Base-by-base conservation (phyloP, 1,139 yeast genomes). In the Blastobotrys petasosporus region DNA sequence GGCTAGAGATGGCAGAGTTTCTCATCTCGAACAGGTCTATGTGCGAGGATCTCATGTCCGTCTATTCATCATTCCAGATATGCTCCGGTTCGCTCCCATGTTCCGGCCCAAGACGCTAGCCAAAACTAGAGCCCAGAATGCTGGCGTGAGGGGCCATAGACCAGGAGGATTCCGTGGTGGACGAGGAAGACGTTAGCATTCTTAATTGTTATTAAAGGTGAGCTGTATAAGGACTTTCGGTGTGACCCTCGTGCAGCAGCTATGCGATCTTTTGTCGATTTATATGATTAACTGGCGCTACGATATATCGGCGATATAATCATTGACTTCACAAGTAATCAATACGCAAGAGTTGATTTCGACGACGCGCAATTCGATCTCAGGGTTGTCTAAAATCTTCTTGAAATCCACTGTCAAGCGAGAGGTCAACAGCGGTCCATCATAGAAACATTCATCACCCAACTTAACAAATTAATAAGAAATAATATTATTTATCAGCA, bases 1-100 rank as follows among this genome's bases (percentile, higher is more conserved):
- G 0, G 79, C 80, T 37, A 67, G 80, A 41, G 83, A 87, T 45
- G 96, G 97, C 2, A 71, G 75, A 39, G 84, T 85, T 4, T 71
- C 83, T 4, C 85, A 84, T 57, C 75, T 87, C 74, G 88, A 84
- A 53, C 90, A 85, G 57, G 95, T 88, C 2, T 90, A 86, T 62
- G 80, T 92, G 2, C 76, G 98, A 58, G 98, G 98, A 1, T 85
- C 95, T 2, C 92, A 85, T 70, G 80, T 92, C 33, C 76, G 92
- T 54, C 83, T 87, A 65, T 76, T 92, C 53, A 78, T 82, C 30
- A 82, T 92, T 11, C 98, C 98, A 0, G 97, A 92, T 50, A 82
- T 88, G 67, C 74, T 92, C 49, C 61, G 63, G 57, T 64, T 85
- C 62, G 95, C 97, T 0, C 97, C 97, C 3, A 77, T 87, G 79